Evolutionary conservation across 495 filamentous ascomycete genomes (phyloP), one percentile per base, ranked within the genome.

Genomic region (Neurospora cerealis): DNA sequence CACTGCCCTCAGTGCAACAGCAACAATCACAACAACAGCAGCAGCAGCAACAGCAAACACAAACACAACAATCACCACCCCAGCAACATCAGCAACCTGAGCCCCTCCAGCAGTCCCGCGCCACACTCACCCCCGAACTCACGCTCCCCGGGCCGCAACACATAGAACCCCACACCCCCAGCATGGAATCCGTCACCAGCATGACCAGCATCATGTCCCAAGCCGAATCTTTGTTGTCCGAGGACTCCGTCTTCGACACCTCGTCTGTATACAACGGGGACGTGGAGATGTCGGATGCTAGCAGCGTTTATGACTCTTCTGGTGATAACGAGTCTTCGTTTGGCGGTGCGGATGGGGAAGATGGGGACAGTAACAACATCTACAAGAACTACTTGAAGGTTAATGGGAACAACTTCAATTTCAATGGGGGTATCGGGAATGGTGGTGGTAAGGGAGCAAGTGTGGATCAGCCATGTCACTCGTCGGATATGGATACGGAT

Each of bases 201-300:
- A 34, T 21, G 70, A 44, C 62, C 69, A 73, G 60, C 72, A 41
- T 37, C 37, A 37, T 21, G 48, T 34, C 37, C 17, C 34, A 42
- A 32, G 36, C 19, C 42, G 41, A 44, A 17, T 44, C 41, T 4
- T 17, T n/a, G 8, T 34, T 36, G 28, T 44, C 28, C 3, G 39
- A 74, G 10, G 17, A 72, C n/a, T 71, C 38, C 7, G 44, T 17
- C 17, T 32, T 41, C 13, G n/a, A 48, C 17, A 44, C 10, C 6
- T 71, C 66, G 24, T 39, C 44, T 32, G 34, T 32, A 9, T 32
- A 41, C 15, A 41, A n/a, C 5, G 74, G 69, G 73, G 84, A 86
- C 42, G 76, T 86, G 17, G 84, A 86, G 70, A 85, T 83, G 81
- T 82, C 81, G 32, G 84, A 87, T 72, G 78, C 76, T 21, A 80